Evolutionary conservation across 371 early-diverging fungal species (phyloP).

Genomic region (Chytridiales sp.): DNA sequence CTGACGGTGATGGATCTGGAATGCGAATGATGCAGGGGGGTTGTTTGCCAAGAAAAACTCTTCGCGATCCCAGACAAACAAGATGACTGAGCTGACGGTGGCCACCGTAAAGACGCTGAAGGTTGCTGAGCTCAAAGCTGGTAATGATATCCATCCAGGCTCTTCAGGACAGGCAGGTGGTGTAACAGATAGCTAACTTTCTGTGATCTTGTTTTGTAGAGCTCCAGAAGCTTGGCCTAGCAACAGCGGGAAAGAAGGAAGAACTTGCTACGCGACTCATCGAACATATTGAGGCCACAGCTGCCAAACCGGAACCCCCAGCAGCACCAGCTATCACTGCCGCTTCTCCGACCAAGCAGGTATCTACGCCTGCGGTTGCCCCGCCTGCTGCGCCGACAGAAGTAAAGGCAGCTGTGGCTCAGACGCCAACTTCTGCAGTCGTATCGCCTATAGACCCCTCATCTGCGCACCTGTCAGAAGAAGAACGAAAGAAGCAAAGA

Average conservation of each 20-base stretch:
- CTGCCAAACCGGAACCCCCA: background rate
- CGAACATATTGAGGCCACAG: background rate
- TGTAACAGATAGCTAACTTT: background rate
- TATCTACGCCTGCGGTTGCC: too few relatives aligned
- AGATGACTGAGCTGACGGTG: background rate
- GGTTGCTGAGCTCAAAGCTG: slow-evolving; percentile 3
- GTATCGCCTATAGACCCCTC: background rate
- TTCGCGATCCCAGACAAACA: too few relatives aligned
- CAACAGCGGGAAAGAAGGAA: slow-evolving; percentile 6
- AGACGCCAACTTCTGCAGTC: background rate
- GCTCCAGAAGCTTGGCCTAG: slow-evolving; percentile 9
- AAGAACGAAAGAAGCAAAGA: slow-evolving; percentile 8
- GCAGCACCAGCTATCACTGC: too few relatives aligned
- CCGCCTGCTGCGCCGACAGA: too few relatives aligned
- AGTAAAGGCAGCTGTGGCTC: too few relatives aligned
- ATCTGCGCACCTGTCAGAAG: background rate
- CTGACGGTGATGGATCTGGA: background rate
- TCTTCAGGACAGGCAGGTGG: background rate
- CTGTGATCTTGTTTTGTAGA: background rate
- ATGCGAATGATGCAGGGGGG: background rate
- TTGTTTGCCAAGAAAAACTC: background rate
- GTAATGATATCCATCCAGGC: background rate
- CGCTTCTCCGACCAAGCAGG: too few relatives aligned
- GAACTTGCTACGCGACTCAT: background rate
- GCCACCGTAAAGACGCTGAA: slow-evolving; percentile 6